A percentile compares a stretch with the other conserved stretches of the same genome.
Evolutionary conservation across 2,329 filamentous ascomycete genomes (phyloP).

Genomic region (Hypoxylon sp.): DNA sequence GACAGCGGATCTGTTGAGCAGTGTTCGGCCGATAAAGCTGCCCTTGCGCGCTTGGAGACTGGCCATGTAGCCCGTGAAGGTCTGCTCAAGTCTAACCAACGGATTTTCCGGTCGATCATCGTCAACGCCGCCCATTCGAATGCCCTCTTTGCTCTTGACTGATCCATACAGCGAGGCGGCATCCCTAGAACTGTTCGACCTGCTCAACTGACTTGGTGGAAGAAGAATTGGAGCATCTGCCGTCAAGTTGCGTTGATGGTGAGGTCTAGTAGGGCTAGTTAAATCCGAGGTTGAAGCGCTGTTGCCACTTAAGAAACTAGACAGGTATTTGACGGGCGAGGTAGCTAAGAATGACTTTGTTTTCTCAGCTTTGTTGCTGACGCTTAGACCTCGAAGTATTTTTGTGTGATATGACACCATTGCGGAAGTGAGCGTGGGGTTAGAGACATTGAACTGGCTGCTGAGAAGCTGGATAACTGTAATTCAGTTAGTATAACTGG

Average conservation of each 20-base stretch:
- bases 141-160: conserved; percentile 57
- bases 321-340: conserved; percentile 92
- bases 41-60: conserved; percentile 86
- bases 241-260: conserved; percentile 52
- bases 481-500: conserved; percentile 44
- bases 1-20: conserved; percentile 73
- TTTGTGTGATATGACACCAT: conserved; percentile 82
- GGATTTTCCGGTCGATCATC: conserved; percentile 69
- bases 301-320: conserved; percentile 76
- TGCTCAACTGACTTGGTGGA: conserved; percentile 51
- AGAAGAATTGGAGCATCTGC: conserved; percentile 49
- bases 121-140: conserved; percentile 55
- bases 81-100: conserved; percentile 80
- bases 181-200: conserved; percentile 58
- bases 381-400: conserved; percentile 73
- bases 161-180: conserved; percentile 62
- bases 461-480: conserved; percentile 77
- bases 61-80: conserved; percentile 82
- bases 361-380: conserved; percentile 70
- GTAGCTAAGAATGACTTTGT: conserved; percentile 75
- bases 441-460: conserved; percentile 73
- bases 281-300: conserved; percentile 55
- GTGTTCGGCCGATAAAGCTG: conserved; percentile 79
- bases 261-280: conserved; percentile 50
- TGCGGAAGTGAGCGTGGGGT: conserved; percentile 69